These are phyloP conservation scores for Cupressus sempervirens DNA, from an alignment of 75 land plant genomes.

Conservation along the genomic window DNA sequence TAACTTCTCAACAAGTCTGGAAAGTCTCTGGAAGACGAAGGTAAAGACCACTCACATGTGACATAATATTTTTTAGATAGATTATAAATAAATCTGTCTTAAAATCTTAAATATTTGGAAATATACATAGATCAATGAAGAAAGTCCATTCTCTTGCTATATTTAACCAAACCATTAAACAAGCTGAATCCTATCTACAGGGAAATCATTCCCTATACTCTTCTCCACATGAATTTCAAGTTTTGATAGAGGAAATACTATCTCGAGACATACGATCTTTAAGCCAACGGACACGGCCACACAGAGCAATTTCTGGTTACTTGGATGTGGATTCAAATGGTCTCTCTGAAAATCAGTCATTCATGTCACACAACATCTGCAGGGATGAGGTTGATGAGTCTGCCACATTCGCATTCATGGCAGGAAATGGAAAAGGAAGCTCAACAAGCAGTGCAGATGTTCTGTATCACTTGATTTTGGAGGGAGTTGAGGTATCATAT, in stretches of 20 bases:
- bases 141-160: neutral
- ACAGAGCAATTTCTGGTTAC: slow-evolving; percentile 15
- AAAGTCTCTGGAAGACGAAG: slow-evolving; percentile 49
- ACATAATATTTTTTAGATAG: neutral
- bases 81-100: neutral
- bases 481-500: slow-evolving; percentile 73
- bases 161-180: neutral
- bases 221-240: slow-evolving; percentile 62
- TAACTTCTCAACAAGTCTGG: slow-evolving; percentile 43
- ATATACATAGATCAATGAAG: neutral
- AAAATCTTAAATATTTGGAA: neutral
- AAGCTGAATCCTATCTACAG: slow-evolving; percentile 34
- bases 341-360: neutral
- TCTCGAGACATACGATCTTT: slow-evolving; percentile 90
- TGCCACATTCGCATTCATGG: slow-evolving; percentile 1
- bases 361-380: slow-evolving; percentile 8
- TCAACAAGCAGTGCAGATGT: slow-evolving; percentile 12
- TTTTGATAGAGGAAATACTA: slow-evolving; percentile 70
- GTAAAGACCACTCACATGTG: slow-evolving; percentile 33
- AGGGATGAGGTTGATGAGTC: slow-evolving; percentile 11
- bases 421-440: slow-evolving; percentile 3
- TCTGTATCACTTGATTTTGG: slow-evolving; percentile 70
- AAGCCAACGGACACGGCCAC: slow-evolving; percentile 76
- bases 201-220: slow-evolving; percentile 72
- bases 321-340: slow-evolving; percentile 4